Conservation (phyloP, 2,329 filamentous ascomycete species). For the Sclerotinia borealis region DNA sequence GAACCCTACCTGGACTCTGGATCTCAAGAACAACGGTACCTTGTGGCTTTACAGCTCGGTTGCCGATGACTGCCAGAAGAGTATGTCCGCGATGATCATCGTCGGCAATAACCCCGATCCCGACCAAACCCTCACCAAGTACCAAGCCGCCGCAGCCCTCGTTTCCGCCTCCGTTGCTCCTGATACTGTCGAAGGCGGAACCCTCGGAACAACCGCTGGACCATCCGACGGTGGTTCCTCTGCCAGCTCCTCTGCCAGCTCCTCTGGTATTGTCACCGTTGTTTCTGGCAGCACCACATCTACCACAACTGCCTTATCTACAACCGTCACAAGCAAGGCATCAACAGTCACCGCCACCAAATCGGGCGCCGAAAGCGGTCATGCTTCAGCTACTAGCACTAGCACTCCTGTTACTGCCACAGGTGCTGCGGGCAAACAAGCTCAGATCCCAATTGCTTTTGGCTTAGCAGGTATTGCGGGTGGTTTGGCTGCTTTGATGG, state of each 20-base stretch:
- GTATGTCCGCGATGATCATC: constrained; percentile 27
- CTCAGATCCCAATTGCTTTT: constrained; percentile 12
- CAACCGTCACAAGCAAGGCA: background rate
- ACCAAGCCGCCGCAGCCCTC: background rate
- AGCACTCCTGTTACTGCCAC: background rate
- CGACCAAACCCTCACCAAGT: background rate
- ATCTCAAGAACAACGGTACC: constrained; percentile 61
- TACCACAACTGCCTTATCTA: background rate
- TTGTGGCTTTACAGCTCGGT: constrained; percentile 78
- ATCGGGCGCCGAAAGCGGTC: background rate
- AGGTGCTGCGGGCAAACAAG: constrained; percentile 10
- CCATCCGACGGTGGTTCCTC: background rate
- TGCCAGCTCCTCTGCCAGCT: background rate
- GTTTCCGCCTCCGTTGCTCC: background rate
- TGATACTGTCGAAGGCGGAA: background rate
- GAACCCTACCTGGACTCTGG: constrained; percentile 64
- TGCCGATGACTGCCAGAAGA: constrained; percentile 60
- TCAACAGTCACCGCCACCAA: background rate
- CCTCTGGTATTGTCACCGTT: background rate
- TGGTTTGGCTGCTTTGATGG: constrained; percentile 22
- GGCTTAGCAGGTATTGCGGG: constrained; percentile 17
- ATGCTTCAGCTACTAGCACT: background rate
- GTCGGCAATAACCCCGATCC: constrained; percentile 36
- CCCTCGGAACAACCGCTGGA: background rate
- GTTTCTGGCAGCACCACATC: background rate